phyloP scores from a whole-genome alignment of 1,284 basidiomycete genomes.

The Cutaneotrichosporon spelunceum region DNA sequence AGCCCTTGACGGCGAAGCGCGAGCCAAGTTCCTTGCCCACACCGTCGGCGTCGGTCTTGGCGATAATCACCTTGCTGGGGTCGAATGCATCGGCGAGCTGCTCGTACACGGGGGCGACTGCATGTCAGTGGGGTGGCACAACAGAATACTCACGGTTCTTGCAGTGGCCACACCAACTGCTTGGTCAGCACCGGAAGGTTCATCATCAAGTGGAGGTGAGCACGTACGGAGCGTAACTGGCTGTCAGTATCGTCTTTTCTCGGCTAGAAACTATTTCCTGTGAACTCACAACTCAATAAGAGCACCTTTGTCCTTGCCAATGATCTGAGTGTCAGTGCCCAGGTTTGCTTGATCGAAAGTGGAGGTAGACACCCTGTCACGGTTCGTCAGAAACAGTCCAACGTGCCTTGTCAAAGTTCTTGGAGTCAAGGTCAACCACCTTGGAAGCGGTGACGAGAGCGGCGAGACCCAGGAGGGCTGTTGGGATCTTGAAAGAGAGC shows the following conservation, averaged over 20 bases:
- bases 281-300: conserved; percentile 79
- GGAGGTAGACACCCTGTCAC: neutral
- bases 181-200: conserved; percentile 14
- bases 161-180: conserved; percentile 54
- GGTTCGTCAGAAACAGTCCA: neutral
- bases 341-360: neutral
- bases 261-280: neutral
- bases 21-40: conserved; percentile 60
- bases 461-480: conserved; percentile 57
- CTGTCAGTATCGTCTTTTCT: conserved; percentile 10
- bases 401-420: conserved; percentile 68
- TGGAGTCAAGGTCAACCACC: conserved; percentile 69
- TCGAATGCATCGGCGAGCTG: conserved; percentile 81
- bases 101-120: conserved; percentile 82
- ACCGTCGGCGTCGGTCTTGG: conserved; percentile 90
- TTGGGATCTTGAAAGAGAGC: conserved; percentile 60
- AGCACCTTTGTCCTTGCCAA: conserved; percentile 75
- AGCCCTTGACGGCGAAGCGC: conserved; percentile 74
- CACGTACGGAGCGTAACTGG: conserved; percentile 47
- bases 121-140: conserved; percentile 40
- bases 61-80: conserved; percentile 73
- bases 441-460: conserved; percentile 63
- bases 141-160: conserved; percentile 44
- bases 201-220: neutral
- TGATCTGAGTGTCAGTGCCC: conserved; percentile 25